Base-by-base conservation (phyloP, 108 stramenopile genomes). In the Skeletonema tropicum region DNA sequence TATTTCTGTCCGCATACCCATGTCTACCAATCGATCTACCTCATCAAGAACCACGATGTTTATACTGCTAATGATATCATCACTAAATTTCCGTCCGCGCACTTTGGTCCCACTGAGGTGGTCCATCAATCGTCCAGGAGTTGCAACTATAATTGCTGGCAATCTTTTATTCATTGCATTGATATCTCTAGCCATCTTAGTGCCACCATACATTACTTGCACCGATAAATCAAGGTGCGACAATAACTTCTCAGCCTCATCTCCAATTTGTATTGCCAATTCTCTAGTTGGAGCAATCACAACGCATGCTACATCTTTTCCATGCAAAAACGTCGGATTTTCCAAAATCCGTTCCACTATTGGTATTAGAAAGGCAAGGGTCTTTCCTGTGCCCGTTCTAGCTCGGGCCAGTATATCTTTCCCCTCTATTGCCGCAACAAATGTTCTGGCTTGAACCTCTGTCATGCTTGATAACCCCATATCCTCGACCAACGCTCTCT, bases 301-400 rank as follows among this genome's bases (percentile, higher is more conserved):
- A 65, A 91, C 66, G 38, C 80, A 86, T 8, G 85, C 84, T 45
- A 97, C 83, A 35, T 70, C 42, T 71, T 63, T 59, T 45, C 81
- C 76, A 25, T 76, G 83, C 21, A 71, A 29, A 39, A 59, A 81
- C 32, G 71, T 46, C 30, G 69, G 70, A 35, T 72, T 80, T 39
- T 60, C 68, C 29, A 73, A 30, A 32, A 86, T 82, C 42, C 70
- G 64, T 68, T 96, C 92, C 29, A 94, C 68, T n/a, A 75, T 72
- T 15, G 95, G 95, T 17, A 95, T 66, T 13, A 96, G 63, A 78
- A 96, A 96, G n/a, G 95, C 94, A 39, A 96, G 80, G 17, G 95
- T 96, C 70, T 84, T 84, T 11, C 84, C 94, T 4, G 92, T 92
- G n/a, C 98, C 99, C 0, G 99, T 99, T 73, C 96, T 90, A 19